Conservation (phyloP, 345 rosid genomes). For the Litchi chinensis region DNA sequence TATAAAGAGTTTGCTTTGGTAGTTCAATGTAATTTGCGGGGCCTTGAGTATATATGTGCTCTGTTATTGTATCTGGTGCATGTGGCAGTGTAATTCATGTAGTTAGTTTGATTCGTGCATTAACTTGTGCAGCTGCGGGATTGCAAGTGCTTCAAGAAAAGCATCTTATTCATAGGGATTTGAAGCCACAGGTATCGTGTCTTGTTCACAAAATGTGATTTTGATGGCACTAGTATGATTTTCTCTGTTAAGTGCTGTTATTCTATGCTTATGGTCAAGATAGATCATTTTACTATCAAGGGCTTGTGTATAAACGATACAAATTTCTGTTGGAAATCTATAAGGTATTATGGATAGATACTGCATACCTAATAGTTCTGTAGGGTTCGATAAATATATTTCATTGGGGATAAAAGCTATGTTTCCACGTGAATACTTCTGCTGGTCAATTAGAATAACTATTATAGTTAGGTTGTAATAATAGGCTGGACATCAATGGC, state of each 20-base stretch:
- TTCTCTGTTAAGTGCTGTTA: neutral
- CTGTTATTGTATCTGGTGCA: constrained; percentile 1
- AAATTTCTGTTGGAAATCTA: neutral
- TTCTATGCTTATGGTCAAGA: neutral
- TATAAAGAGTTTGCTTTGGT: neutral
- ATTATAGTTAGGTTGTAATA: constrained; percentile 13
- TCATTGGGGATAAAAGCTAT: neutral
- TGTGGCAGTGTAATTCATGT: neutral
- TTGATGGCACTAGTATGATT: constrained; percentile 6
- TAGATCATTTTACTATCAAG: neutral
- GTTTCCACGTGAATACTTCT: neutral
- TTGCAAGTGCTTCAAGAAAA: constrained; percentile 82
- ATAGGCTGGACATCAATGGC: constrained; percentile 5
- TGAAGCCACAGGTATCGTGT: constrained; percentile 72
- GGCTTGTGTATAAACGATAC: neutral
- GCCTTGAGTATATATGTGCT: neutral
- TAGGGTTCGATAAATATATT: neutral
- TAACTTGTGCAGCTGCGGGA: constrained; percentile 66
- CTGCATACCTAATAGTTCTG: neutral
- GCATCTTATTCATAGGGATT: constrained; percentile 79
- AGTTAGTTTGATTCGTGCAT: constrained; percentile 15
- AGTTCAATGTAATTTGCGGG: neutral
- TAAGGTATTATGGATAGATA: neutral
- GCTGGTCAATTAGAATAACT: constrained; percentile 1
- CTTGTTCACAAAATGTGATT: constrained; percentile 16